phyloP scores from a whole-genome alignment of 305 asterid species.

The Solanum hybrid region DNA sequence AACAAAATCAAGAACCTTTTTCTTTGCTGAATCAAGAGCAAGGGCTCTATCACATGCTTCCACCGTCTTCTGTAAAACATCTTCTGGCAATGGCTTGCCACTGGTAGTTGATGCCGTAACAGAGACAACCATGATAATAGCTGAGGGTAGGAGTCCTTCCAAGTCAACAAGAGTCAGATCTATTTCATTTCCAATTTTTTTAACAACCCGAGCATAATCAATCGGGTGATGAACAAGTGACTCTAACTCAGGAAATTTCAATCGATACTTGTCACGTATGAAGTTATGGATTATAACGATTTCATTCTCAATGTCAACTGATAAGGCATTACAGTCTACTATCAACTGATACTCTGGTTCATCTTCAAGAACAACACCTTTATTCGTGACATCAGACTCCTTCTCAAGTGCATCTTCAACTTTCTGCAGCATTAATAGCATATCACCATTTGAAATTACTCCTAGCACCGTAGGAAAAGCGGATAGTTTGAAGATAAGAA shows the following conservation, averaged over 20 bases:
- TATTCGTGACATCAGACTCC: conserved; percentile 44
- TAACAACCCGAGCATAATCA: conserved; percentile 89
- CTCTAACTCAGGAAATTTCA: conserved; percentile 90
- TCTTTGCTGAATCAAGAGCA: conserved; percentile 65
- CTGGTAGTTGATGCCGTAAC: conserved; percentile 98
- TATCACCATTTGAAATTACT: neutral
- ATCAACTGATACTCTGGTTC: conserved; percentile 94
- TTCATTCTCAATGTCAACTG: conserved; percentile 91
- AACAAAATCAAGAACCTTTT: conserved; percentile 85
- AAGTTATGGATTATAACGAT: conserved; percentile 82
- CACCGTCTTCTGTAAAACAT: conserved; percentile 64
- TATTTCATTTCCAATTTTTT: conserved; percentile 76
- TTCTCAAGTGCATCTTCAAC: conserved; percentile 72
- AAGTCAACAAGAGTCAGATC: conserved; percentile 92
- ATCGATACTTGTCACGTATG: conserved; percentile 87
- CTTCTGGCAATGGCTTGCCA: conserved; percentile 93
- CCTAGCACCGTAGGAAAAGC: neutral
- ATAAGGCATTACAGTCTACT: conserved; percentile 80
- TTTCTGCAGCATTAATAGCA: conserved; percentile 46
- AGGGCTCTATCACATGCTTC: conserved; percentile 96
- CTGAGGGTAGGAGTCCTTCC: conserved; percentile 92
- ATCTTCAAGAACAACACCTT: conserved; percentile 66
- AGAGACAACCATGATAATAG: conserved; percentile 90
- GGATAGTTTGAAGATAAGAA: neutral
- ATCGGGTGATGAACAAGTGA: conserved; percentile 94